A percentile compares a stretch with the other conserved stretches of the same genome.
These are phyloP conservation scores for Hygrophila difformis DNA, from an alignment of 257 asterid species.

Conservation along the genomic window DNA sequence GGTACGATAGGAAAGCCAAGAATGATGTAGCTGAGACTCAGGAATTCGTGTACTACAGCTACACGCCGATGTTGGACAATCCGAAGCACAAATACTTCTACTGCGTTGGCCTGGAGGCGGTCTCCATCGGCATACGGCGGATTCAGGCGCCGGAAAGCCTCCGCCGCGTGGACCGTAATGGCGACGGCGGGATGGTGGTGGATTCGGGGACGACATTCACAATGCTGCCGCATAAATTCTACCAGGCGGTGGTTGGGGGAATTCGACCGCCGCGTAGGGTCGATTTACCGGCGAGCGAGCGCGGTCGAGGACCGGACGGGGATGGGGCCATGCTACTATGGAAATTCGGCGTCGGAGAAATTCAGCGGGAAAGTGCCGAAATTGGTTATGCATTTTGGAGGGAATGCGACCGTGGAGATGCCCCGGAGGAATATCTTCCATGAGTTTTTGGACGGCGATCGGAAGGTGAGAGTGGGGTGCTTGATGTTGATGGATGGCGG, in stretches of 20 bases:
- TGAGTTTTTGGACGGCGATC: slow-evolving; percentile 43
- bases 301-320: slow-evolving; percentile 62
- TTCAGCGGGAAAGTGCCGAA: slow-evolving; percentile 26
- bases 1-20: slow-evolving; percentile 18
- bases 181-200: slow-evolving; percentile 96
- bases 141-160: slow-evolving; percentile 51
- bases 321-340: slow-evolving; percentile 71
- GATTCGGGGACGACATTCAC: slow-evolving; percentile 95
- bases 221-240: slow-evolving; percentile 57
- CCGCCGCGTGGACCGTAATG: slow-evolving; percentile 44
- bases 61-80: slow-evolving; percentile 68
- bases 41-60: slow-evolving; percentile 27
- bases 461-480: slow-evolving; percentile 55
- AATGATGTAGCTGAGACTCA: neutral
- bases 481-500: slow-evolving; percentile 89
- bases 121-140: slow-evolving; percentile 41
- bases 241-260: slow-evolving; percentile 38
- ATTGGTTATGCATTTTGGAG: slow-evolving; percentile 54
- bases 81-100: slow-evolving; percentile 70
- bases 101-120: slow-evolving; percentile 60
- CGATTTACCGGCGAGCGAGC: slow-evolving; percentile 35
- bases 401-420: slow-evolving; percentile 77
- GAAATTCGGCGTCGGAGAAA: slow-evolving; percentile 10
- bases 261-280: slow-evolving; percentile 34
- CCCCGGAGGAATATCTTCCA: slow-evolving; percentile 71